Conservation (phyloP, 78 protist species). For the Dictyostelium intermedium region DNA sequence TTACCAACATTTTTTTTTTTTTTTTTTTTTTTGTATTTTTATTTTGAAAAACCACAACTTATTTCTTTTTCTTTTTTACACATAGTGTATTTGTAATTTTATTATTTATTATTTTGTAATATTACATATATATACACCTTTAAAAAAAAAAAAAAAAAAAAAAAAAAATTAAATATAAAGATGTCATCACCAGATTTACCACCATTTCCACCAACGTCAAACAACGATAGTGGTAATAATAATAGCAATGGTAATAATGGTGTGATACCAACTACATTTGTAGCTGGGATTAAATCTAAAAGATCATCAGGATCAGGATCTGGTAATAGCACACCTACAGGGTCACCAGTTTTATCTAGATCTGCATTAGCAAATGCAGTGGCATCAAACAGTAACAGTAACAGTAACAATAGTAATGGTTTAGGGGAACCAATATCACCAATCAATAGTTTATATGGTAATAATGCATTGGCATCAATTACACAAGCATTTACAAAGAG, state of each 20-base stretch:
- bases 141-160: neutral
- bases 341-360: conserved; percentile 2
- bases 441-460: neutral
- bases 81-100: neutral
- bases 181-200: neutral
- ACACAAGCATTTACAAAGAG: neutral
- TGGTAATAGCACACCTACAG: neutral
- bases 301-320: conserved; percentile 13
- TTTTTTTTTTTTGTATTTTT: neutral
- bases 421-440: neutral
- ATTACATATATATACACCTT: neutral
- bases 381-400: neutral
- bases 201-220: neutral
- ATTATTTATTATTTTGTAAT: neutral
- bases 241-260: neutral
- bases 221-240: neutral
- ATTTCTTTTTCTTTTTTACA: neutral
- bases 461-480: conserved; percentile 3
- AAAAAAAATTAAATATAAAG: neutral
- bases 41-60: neutral
- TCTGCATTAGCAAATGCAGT: neutral
- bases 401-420: neutral
- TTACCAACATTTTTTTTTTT: neutral
- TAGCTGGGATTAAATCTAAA: neutral
- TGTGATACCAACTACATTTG: neutral